Percentiles rank a stretch among this genome's conserved stretches.
These are phyloP conservation scores for Clarireedia paspali DNA, from an alignment of 2,329 filamentous ascomycete species.

Conservation along the genomic window DNA sequence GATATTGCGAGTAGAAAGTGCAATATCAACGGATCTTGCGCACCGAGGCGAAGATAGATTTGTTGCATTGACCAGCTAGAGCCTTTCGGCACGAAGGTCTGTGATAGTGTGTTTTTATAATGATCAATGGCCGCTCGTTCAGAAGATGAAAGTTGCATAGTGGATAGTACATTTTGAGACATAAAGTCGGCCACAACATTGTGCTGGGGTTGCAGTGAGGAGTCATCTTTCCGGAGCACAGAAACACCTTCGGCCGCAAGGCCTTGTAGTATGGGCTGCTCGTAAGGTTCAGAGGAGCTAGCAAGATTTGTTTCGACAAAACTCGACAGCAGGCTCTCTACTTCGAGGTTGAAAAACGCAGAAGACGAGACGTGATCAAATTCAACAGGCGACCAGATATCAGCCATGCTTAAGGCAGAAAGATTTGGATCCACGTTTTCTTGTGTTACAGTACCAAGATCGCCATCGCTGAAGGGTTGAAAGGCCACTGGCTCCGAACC, in stretches of 20 bases:
- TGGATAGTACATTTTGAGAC: background rate
- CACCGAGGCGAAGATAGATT: background rate
- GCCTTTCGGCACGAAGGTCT: background rate
- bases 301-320: background rate
- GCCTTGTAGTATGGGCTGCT: background rate
- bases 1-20: constrained; percentile 1
- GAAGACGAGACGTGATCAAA: background rate
- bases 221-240: background rate
- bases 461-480: background rate
- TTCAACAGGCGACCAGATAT: background rate
- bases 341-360: background rate
- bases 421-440: background rate
- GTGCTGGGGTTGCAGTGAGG: background rate
- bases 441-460: background rate
- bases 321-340: background rate
- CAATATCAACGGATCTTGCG: constrained; percentile 4
- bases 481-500: background rate
- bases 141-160: background rate
- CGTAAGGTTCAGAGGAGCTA: background rate
- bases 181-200: background rate
- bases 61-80: constrained; percentile 1
- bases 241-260: background rate
- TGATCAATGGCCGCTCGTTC: background rate
- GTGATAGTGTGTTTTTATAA: background rate
- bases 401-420: background rate